These are phyloP conservation scores for Leccinum imitatum DNA, from an alignment of 768 basidiomycete genomes.

Conservation along the genomic window DNA sequence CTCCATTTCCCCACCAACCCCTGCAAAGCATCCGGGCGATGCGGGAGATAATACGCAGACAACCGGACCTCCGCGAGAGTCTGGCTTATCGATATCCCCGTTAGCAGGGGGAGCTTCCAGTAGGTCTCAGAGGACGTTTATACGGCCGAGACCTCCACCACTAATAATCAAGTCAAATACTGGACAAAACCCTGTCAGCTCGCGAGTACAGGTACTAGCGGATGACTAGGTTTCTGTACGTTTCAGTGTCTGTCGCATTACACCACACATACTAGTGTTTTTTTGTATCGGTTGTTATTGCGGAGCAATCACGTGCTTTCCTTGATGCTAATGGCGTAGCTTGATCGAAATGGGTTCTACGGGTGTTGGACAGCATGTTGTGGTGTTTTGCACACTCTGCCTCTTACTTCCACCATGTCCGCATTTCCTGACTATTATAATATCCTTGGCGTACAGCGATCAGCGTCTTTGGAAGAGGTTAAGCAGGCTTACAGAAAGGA, in stretches of 20 bases:
- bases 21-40: slow-evolving; percentile 3
- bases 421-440: slow-evolving; percentile 80
- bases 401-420: slow-evolving; percentile 50
- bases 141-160: slow-evolving; percentile 47
- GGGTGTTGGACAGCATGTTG: slow-evolving; percentile 13
- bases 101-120: slow-evolving; percentile 11
- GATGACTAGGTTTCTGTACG: slow-evolving; percentile 13
- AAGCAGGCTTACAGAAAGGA: slow-evolving; percentile 78
- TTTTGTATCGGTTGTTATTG: neutral
- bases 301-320: slow-evolving; percentile 21
- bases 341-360: slow-evolving; percentile 5
- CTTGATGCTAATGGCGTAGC: neutral
- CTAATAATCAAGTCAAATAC: slow-evolving; percentile 19
- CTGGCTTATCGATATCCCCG: slow-evolving; percentile 29
- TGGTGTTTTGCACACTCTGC: slow-evolving; percentile 2
- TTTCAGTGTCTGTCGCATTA: neutral
- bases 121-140: slow-evolving; percentile 29
- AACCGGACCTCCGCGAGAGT: slow-evolving; percentile 25
- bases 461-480: slow-evolving; percentile 68
- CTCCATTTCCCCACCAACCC: slow-evolving; percentile 20
- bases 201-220: slow-evolving; percentile 15
- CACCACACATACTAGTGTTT: neutral
- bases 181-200: slow-evolving; percentile 5
- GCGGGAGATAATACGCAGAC: slow-evolving; percentile 27
- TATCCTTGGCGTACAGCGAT: slow-evolving; percentile 52